phyloP scores from a whole-genome alignment of 306 rosid species.

The Coriaria nepalensis region DNA sequence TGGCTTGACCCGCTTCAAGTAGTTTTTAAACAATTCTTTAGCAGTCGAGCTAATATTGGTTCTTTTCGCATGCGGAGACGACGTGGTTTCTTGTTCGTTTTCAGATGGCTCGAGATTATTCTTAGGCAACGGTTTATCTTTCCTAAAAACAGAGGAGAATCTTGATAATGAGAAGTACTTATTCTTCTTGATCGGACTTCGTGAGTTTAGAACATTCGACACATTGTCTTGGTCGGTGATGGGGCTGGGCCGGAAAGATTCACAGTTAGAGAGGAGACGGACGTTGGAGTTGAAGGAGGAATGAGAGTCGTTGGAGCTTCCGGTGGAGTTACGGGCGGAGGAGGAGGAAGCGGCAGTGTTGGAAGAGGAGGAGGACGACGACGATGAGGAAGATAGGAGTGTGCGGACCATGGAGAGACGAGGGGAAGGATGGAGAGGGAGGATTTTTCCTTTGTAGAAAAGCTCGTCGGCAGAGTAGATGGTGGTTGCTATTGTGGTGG shows the following conservation, averaged over 20 bases:
- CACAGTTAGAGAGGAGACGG: slow-evolving; percentile 38
- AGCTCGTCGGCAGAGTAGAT: slow-evolving; percentile 89
- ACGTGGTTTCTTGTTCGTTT: slow-evolving; percentile 2
- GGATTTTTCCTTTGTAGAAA: slow-evolving; percentile 79
- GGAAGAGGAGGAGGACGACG: slow-evolving; percentile 28
- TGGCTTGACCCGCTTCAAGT: slow-evolving; percentile 77
- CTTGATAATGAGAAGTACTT: slow-evolving; percentile 68
- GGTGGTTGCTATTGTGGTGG: slow-evolving; percentile 19
- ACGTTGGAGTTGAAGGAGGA: slow-evolving; percentile 49
- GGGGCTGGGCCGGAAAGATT: slow-evolving; percentile 71
- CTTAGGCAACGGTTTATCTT: slow-evolving; percentile 24
- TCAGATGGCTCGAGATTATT: slow-evolving; percentile 1
- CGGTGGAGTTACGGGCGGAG: slow-evolving; percentile 74
- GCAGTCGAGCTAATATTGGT: slow-evolving; percentile 38
- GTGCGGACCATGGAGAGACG: slow-evolving; percentile 78
- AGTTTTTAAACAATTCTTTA: slow-evolving; percentile 62
- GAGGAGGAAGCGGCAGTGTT: slow-evolving; percentile 37
- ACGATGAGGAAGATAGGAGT: slow-evolving; percentile 47
- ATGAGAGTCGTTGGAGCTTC: slow-evolving; percentile 58
- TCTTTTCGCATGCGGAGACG: slow-evolving; percentile 40
- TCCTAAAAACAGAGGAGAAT: slow-evolving; percentile 73
- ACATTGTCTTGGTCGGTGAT: slow-evolving; percentile 52
- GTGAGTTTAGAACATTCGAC: slow-evolving; percentile 27
- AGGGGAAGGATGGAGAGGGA: slow-evolving; percentile 70
- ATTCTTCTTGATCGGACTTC: slow-evolving; percentile 32